phyloP scores from a whole-genome alignment of 164 flowering plant species.

The Sextonia rubra region DNA sequence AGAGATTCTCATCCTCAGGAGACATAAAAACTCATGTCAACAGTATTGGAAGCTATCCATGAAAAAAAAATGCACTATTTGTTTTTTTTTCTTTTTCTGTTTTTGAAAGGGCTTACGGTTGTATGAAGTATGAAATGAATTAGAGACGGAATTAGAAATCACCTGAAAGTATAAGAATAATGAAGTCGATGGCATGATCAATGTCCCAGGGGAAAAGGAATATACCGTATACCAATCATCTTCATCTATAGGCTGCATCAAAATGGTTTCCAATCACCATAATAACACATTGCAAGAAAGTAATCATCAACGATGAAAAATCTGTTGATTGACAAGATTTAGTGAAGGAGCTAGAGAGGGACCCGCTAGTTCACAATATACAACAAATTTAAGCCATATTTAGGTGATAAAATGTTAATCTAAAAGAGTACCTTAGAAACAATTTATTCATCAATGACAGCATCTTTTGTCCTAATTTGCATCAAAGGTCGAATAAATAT shows the following conservation, averaged over 20 bases:
- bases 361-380: background rate
- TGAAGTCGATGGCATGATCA: background rate
- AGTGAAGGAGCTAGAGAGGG: background rate
- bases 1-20: background rate
- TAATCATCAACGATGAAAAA: background rate
- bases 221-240: constrained; percentile 17
- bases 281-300: background rate
- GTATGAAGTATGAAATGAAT: too few species aligned
- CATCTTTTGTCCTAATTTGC: too few species aligned
- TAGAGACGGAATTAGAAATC: background rate
- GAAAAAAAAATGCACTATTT: too few species aligned
- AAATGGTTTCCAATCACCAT: background rate
- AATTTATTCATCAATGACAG: too few species aligned
- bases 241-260: constrained; percentile 13
- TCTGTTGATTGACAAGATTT: background rate
- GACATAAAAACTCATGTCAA: background rate
- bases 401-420: background rate
- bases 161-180: constrained; percentile 16
- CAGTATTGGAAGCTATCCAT: background rate
- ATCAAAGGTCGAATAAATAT: too few species aligned
- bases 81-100: too few species aligned
- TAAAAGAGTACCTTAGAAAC: background rate
- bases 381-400: background rate
- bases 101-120: too few species aligned
- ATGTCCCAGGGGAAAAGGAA: constrained; percentile 2